Percentiles rank a stretch among this genome's conserved stretches.
These are phyloP conservation scores for Glomus cerebriforme DNA, from an alignment of 192 early-diverging fungal species.

Conservation along the genomic window DNA sequence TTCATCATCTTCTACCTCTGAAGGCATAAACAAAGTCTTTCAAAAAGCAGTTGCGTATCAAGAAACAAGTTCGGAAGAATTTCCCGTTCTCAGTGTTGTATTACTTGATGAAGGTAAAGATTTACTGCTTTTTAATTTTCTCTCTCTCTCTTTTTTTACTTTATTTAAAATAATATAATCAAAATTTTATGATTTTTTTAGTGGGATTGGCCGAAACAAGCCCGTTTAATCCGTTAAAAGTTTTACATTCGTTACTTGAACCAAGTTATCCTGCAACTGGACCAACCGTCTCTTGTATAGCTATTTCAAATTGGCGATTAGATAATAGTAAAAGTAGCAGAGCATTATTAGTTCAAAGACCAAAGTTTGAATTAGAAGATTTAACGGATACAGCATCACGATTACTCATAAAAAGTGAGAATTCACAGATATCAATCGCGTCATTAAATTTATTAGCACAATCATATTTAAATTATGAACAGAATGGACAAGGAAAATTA, in stretches of 20 bases:
- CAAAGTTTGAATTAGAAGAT: conserved; percentile 15
- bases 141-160: too few species aligned
- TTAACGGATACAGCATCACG: background rate
- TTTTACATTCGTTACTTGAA: conserved; percentile 28
- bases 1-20: conserved; percentile 8
- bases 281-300: conserved; percentile 13
- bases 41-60: conserved; percentile 6
- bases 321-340: conserved; percentile 31
- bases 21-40: conserved; percentile 22
- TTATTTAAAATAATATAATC: too few species aligned
- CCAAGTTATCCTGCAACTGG: conserved; percentile 17
- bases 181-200: background rate
- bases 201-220: conserved; percentile 33
- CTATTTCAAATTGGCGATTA: conserved; percentile 33
- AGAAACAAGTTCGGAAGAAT: conserved; percentile 15
- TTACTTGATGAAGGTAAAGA: background rate
- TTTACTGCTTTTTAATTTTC: too few species aligned
- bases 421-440: background rate
- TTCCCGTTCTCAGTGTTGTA: conserved; percentile 11
- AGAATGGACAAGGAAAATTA: background rate
- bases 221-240: conserved; percentile 30
- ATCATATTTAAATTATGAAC: conserved; percentile 14
- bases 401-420: background rate
- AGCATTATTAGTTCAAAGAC: conserved; percentile 26
- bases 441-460: background rate